phyloP scores from a whole-genome alignment of 2,329 filamentous ascomycete species.

The Bisporella sp. region DNA sequence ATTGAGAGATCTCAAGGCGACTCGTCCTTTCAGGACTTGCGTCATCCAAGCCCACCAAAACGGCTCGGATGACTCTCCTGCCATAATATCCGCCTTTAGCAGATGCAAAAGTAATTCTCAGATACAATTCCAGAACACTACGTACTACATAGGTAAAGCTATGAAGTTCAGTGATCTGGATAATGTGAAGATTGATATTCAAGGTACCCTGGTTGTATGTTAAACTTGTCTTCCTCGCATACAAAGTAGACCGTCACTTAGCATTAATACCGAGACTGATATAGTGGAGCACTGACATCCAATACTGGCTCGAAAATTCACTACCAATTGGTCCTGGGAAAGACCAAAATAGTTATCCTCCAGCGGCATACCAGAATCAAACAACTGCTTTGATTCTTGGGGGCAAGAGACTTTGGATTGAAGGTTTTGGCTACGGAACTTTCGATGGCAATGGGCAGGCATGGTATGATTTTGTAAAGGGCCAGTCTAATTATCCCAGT shows the following conservation, averaged over 20 bases:
- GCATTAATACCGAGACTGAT: no score
- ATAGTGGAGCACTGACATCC: conserved; percentile 36
- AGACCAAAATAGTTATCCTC: no score
- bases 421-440: conserved; percentile 44
- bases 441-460: conserved; percentile 52
- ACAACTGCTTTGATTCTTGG: conserved; percentile 47
- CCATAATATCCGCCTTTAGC: conserved; percentile 34
- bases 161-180: conserved; percentile 37
- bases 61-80: conserved; percentile 31
- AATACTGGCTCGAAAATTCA: conserved; percentile 45
- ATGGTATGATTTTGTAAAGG: conserved; percentile 47
- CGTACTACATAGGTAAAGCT: conserved; percentile 36
- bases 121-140: conserved; percentile 35
- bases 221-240: no score
- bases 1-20: no score
- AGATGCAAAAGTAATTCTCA: conserved; percentile 33
- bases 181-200: conserved; percentile 40
- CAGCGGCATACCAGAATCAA: conserved; percentile 41
- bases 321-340: conserved; percentile 33
- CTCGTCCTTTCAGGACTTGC: no score
- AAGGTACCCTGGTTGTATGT: conserved; percentile 39
- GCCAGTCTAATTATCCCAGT: conserved; percentile 37
- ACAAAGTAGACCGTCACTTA: no score
- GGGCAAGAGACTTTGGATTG: conserved; percentile 41
- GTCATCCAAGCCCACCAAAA: no score